Percentiles rank a stretch among this genome's conserved stretches.
These are phyloP conservation scores for Stephania japonica DNA, from an alignment of 164 flowering plant genomes.

Conservation along the genomic window DNA sequence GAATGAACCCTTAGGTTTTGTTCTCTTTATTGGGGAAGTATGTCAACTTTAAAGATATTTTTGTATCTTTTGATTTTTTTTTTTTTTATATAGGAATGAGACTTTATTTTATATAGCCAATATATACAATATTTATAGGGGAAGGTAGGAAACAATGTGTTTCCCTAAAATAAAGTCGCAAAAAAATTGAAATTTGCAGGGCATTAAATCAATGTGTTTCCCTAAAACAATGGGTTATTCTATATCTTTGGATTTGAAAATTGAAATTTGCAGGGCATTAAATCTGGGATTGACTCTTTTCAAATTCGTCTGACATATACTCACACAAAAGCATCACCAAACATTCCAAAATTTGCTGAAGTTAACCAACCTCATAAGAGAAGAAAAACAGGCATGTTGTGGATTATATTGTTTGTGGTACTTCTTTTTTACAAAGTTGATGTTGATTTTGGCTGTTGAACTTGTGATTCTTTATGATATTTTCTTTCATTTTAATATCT, in stretches of 20 bases:
- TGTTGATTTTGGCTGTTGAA: not conserved
- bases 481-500: not conserved
- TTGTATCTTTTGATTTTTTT: slow-evolving; percentile 13
- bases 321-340: slow-evolving; percentile 26
- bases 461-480: not conserved
- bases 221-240: no score
- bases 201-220: no score
- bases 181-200: no score
- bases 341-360: slow-evolving; percentile 20
- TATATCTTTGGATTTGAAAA: no score
- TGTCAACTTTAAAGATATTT: not conserved
- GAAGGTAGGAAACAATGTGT: no score
- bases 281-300: slow-evolving; percentile 41
- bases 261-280: slow-evolving; percentile 47
- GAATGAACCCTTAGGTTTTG: not conserved
- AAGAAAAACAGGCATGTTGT: slow-evolving; percentile 55
- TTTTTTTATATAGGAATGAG: no score
- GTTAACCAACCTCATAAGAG: slow-evolving; percentile 39
- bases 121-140: no score
- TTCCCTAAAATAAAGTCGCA: no score
- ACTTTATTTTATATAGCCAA: no score
- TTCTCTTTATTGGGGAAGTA: not conserved
- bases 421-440: not conserved
- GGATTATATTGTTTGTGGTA: not conserved
- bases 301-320: slow-evolving; percentile 67